phyloP scores from a whole-genome alignment of 768 basidiomycete species.

The Leccinum boreale region DNA sequence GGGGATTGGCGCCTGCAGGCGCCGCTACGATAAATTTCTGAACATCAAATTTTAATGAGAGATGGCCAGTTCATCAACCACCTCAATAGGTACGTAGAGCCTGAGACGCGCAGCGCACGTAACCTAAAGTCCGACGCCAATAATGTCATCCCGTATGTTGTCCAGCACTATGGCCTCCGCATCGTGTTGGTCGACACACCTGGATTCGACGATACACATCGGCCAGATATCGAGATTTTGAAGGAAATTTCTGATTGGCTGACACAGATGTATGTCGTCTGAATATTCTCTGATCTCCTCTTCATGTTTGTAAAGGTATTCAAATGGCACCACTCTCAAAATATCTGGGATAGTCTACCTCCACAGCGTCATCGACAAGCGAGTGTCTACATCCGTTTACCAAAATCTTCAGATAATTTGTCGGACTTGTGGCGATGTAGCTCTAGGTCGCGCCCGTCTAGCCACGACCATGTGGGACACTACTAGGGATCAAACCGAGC shows the following conservation, averaged over 20 bases:
- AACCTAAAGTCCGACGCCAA: too few relatives aligned
- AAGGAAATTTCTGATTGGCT: conserved; percentile 7
- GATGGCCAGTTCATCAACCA: not conserved
- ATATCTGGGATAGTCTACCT: conserved; percentile 32
- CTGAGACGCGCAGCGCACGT: not conserved
- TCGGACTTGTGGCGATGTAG: conserved; percentile 3
- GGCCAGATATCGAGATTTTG: not conserved
- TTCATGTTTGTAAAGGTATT: not conserved
- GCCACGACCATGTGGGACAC: too few relatives aligned
- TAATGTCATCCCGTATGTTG: too few relatives aligned
- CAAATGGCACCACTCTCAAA: too few relatives aligned
- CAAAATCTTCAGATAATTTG: conserved; percentile 33
- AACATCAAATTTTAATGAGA: too few relatives aligned
- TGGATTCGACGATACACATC: not conserved
- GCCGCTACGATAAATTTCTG: too few relatives aligned
- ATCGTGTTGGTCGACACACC: not conserved
- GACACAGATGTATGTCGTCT: conserved; percentile 9
- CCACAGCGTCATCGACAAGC: conserved; percentile 33
- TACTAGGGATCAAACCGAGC: too few relatives aligned
- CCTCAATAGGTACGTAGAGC: not conserved
- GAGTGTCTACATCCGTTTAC: conserved; percentile 27
- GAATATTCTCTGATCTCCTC: not conserved
- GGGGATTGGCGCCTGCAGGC: too few relatives aligned
- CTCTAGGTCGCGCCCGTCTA: too few relatives aligned
- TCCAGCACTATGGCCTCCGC: not conserved